Base-by-base conservation (phyloP, 202 grass and related monocot genomes). In the Zoysia matrella region DNA sequence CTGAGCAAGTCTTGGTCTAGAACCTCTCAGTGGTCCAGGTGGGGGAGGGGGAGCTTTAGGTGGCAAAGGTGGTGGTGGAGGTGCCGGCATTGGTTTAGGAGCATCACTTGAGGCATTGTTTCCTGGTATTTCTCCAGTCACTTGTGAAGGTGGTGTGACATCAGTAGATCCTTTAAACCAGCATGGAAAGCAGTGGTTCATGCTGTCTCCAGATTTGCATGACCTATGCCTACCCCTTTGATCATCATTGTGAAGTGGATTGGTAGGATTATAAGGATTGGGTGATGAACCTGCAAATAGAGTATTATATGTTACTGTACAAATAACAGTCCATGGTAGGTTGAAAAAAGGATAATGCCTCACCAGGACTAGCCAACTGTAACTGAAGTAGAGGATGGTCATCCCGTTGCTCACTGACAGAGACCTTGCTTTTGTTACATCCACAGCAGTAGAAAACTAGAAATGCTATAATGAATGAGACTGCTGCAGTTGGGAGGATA, bases 301-400 rank as follows among this genome's bases (percentile, higher is more conserved):
- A 78, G 52, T 65, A 39, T 10, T 65, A 15, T 39, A 74, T 69
- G 74, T 54, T 67, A 69, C 4, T 60, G 40, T 56, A 76, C 9
- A 11, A 85, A 67, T 4, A 78, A 82, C 0, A 67, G 60, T 67
- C 10, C 75, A 51, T 5, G 4, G 22, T 62, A 83, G 62, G 49
- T 68, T 48, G 11, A 78, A 12, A 0, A 72, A 63, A 51, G 58
- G 46, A 82, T 8, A 73, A 49, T 13, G 39, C 15, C 81, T 69
- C 76, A 94, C 92, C 89, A 47, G 81, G 82, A 0, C 57, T 77
- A 55, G 84, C 64, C 69, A 89, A 65, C 42, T 84, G 82, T 72
- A 94, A 75, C 56, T 72, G 74, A 65, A 91, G 81, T 75, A 94
- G 89, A 66, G 92, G 89, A 57, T 83, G 79, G 7, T 86, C 75